A percentile compares a stretch with the other conserved stretches of the same genome.
phyloP scores from a whole-genome alignment of 768 basidiomycete genomes.

The Lactarius hatsudake region DNA sequence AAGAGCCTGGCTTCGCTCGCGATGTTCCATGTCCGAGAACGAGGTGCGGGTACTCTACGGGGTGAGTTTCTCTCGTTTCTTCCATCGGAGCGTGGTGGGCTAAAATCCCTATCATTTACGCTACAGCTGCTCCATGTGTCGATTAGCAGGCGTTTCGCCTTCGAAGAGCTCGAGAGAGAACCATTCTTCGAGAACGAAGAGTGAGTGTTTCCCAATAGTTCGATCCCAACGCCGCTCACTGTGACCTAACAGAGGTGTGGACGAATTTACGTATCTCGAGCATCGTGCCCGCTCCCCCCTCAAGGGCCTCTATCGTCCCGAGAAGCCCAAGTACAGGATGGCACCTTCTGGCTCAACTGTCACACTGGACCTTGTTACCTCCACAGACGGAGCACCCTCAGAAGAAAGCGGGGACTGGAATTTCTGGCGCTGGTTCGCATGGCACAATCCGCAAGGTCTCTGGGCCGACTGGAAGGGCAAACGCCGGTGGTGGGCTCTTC shows the following conservation, averaged over 20 bases:
- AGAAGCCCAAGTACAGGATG: slow-evolving; percentile 25
- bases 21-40: slow-evolving; percentile 14
- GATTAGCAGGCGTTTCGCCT: slow-evolving; percentile 22
- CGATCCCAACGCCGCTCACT: not conserved
- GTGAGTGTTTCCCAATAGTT: slow-evolving; percentile 10
- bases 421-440: slow-evolving; percentile 28
- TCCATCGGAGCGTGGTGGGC: not conserved
- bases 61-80: slow-evolving; percentile 7
- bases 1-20: slow-evolving; percentile 22
- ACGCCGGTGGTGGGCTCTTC: slow-evolving; percentile 24
- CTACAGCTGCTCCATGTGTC: slow-evolving; percentile 22
- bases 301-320: slow-evolving; percentile 25
- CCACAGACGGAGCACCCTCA: slow-evolving; percentile 17
- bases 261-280: slow-evolving; percentile 24
- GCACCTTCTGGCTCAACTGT: not conserved
- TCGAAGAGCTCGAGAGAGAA: slow-evolving; percentile 24
- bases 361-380: slow-evolving; percentile 22
- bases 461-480: slow-evolving; percentile 25
- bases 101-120: not conserved
- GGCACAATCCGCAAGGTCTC: slow-evolving; percentile 26
- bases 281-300: slow-evolving; percentile 17
- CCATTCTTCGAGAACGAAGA: slow-evolving; percentile 25
- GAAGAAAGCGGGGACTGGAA: slow-evolving; percentile 14
- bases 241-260: slow-evolving; percentile 13
- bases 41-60: slow-evolving; percentile 24